These are phyloP conservation scores for Cystofilobasidium bisporidii DNA, from an alignment of 768 basidiomycete genomes.

Conservation along the genomic window DNA sequence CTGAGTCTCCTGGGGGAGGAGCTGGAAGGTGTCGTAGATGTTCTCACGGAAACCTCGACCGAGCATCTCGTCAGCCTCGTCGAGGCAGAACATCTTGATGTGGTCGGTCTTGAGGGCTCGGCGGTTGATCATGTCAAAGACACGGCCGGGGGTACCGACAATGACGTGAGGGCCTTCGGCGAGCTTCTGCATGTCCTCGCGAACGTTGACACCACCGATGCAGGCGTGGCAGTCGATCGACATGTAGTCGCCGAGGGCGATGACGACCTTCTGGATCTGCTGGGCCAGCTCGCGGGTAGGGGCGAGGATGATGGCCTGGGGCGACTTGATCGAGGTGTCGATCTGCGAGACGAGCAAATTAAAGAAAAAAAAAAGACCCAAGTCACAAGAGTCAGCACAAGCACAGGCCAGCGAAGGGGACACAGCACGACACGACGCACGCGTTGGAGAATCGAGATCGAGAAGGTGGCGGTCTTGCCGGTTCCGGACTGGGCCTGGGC, in stretches of 20 bases:
- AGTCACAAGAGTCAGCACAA: too few relatives aligned
- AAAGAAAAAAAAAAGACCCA: too few relatives aligned
- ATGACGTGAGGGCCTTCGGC: slow-evolving; percentile 97
- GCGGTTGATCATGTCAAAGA: slow-evolving; percentile 94
- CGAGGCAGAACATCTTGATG: slow-evolving; percentile 59
- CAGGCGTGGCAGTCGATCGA: slow-evolving; percentile 98
- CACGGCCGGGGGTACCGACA: slow-evolving; percentile 92
- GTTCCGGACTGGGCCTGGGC: slow-evolving; percentile 98
- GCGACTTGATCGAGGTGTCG: slow-evolving; percentile 87
- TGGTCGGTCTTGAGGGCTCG: slow-evolving; percentile 85
- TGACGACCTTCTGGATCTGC: slow-evolving; percentile 95
- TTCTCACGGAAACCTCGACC: slow-evolving; percentile 99
- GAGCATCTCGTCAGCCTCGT: slow-evolving; percentile 77
- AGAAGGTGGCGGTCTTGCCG: slow-evolving; percentile 99
- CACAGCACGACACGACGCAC: background rate
- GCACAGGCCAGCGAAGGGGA: too few relatives aligned
- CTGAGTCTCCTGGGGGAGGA: slow-evolving; percentile 80
- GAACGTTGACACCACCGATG: slow-evolving; percentile 93
- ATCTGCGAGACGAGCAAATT: slow-evolving; percentile 47
- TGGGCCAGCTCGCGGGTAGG: slow-evolving; percentile 98
- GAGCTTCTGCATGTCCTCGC: slow-evolving; percentile 93
- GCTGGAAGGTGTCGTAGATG: slow-evolving; percentile 97
- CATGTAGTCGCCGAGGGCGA: slow-evolving; percentile 97
- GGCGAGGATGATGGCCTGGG: slow-evolving; percentile 89
- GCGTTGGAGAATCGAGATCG: slow-evolving; percentile 89